Conservation (phyloP, 306 rosid species). For the Vicia faba region DNA sequence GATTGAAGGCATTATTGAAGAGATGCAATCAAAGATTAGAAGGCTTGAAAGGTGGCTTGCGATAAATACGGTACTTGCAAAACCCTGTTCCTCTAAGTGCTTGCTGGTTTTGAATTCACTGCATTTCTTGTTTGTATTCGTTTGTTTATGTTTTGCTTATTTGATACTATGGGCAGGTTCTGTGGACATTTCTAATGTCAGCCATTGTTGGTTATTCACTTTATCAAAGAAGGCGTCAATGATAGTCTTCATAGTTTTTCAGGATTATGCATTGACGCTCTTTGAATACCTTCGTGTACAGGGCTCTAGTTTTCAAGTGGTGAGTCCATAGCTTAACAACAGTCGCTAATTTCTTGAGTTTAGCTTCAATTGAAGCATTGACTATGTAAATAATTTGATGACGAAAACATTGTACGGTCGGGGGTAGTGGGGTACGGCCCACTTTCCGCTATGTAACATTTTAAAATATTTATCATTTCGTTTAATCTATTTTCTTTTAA, state of each 20-base stretch:
- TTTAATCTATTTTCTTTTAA: too few species aligned
- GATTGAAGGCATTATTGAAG: slow-evolving; percentile 73
- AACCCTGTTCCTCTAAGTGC: slow-evolving; percentile 10
- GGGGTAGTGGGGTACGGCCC: background rate
- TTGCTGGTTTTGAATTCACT: slow-evolving; percentile 13
- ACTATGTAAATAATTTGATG: slow-evolving; percentile 29
- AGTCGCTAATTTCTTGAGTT: slow-evolving; percentile 36
- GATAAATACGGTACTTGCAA: slow-evolving; percentile 73
- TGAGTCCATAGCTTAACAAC: slow-evolving; percentile 40
- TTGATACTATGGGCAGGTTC: slow-evolving; percentile 57
- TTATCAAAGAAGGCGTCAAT: slow-evolving; percentile 81
- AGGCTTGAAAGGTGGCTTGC: slow-evolving; percentile 96
- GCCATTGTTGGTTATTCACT: slow-evolving; percentile 95
- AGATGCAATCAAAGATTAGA: slow-evolving; percentile 91
- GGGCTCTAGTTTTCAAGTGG: slow-evolving; percentile 35
- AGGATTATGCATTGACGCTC: slow-evolving; percentile 27
- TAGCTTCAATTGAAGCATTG: slow-evolving; percentile 11
- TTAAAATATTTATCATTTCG: too few species aligned
- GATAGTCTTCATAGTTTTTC: slow-evolving; percentile 33
- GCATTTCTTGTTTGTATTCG: slow-evolving; percentile 16
- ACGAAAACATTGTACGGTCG: background rate
- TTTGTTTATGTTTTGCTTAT: slow-evolving; percentile 20
- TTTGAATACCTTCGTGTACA: slow-evolving; percentile 16
- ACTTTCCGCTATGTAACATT: background rate
- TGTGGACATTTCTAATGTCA: slow-evolving; percentile 96